These are phyloP conservation scores for Cenchrus fungigraminus DNA, from an alignment of 176 grass and related monocot species.

Conservation along the genomic window DNA sequence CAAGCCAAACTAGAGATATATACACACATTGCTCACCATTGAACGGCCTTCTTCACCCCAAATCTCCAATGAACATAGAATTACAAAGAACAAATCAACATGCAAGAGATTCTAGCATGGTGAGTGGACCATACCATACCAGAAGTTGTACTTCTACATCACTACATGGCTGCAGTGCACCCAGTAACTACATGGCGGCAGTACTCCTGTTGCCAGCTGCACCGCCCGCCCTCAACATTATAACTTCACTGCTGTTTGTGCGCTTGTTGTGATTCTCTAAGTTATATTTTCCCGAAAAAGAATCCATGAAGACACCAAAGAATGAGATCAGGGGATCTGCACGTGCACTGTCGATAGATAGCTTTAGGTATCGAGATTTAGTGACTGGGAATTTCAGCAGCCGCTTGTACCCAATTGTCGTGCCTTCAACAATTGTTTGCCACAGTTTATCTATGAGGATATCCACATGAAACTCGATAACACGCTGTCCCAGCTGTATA, in stretches of 20 bases:
- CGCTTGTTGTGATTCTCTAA: slow-evolving; percentile 28
- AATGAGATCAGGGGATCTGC: slow-evolving; percentile 78
- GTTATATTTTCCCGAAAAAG: slow-evolving; percentile 47
- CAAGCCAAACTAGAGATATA: slow-evolving; percentile 9
- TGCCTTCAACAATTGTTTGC: slow-evolving; percentile 59
- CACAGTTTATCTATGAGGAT: slow-evolving; percentile 54
- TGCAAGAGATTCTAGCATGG: slow-evolving; percentile 5
- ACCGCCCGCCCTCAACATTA: slow-evolving; percentile 36
- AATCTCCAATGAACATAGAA: neutral
- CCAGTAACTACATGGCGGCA: slow-evolving; percentile 48
- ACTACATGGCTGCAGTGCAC: neutral
- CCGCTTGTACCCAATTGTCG: slow-evolving; percentile 92
- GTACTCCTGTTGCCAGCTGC: slow-evolving; percentile 32
- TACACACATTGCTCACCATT: neutral
- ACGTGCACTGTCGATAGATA: slow-evolving; percentile 53
- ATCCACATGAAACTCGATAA: slow-evolving; percentile 75
- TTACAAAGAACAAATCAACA: slow-evolving; percentile 22
- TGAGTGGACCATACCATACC: slow-evolving; percentile 8
- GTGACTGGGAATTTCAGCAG: slow-evolving; percentile 55
- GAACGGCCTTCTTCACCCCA: neutral
- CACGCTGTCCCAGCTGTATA: slow-evolving; percentile 93
- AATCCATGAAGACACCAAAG: slow-evolving; percentile 74
- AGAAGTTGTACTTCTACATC: slow-evolving; percentile 3
- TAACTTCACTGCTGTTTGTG: slow-evolving; percentile 38
- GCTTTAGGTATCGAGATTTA: slow-evolving; percentile 61